phyloP scores from a whole-genome alignment of 1,139 yeast species.

The Taphrina wiesneri region DNA sequence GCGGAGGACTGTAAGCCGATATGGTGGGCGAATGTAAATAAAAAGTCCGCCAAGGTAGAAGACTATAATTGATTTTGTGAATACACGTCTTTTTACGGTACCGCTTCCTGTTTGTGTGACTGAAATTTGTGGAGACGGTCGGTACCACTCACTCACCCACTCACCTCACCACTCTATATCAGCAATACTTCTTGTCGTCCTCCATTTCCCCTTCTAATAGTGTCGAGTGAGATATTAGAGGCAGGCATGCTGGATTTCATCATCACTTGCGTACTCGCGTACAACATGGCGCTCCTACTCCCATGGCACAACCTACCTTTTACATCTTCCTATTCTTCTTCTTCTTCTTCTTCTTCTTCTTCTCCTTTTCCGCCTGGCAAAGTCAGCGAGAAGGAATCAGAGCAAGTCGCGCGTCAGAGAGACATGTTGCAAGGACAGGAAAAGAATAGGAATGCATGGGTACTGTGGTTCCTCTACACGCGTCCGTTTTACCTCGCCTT shows the following conservation, averaged over 20 bases:
- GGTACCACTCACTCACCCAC: not conserved
- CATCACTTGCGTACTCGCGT: too few relatives aligned
- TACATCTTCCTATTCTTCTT: too few relatives aligned
- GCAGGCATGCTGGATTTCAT: too few relatives aligned
- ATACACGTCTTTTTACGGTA: too few relatives aligned
- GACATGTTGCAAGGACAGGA: not conserved
- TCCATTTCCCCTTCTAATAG: too few relatives aligned
- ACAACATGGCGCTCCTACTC: not conserved
- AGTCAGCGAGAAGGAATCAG: too few relatives aligned
- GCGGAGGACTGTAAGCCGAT: slow-evolving; percentile 32
- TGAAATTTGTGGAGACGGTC: too few relatives aligned
- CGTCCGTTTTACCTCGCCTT: not conserved
- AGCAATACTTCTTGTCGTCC: not conserved
- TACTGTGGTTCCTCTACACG: not conserved
- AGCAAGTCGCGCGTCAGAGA: not conserved
- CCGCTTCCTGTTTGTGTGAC: too few relatives aligned
- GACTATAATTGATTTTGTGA: not conserved
- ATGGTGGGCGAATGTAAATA: slow-evolving; percentile 22
- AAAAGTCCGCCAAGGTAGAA: slow-evolving; percentile 1
- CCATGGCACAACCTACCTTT: not conserved
- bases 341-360: too few relatives aligned
- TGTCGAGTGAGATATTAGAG: too few relatives aligned
- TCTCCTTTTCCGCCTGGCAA: not conserved
- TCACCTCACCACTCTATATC: not conserved
- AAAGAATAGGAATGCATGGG: not conserved